Percentiles rank a stretch among this genome's conserved stretches.
Conservation (phyloP, 176 grass and related monocot species). For the Bromus sterilis region DNA sequence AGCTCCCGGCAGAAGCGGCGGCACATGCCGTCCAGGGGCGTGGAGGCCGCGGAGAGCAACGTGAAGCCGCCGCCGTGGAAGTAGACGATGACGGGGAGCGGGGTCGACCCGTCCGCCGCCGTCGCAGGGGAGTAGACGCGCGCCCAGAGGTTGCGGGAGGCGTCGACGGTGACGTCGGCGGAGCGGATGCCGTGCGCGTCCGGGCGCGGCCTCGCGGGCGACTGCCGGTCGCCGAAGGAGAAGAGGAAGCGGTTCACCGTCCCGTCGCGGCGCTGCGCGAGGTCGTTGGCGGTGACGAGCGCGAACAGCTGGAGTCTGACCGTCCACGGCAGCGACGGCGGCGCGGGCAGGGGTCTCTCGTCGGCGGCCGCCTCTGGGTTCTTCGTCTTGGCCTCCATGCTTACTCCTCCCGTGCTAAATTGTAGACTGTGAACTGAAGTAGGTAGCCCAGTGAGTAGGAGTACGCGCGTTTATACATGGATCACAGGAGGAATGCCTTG, state of each 20-base stretch:
- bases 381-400: neutral
- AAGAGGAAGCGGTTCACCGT: conserved; percentile 46
- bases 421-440: neutral
- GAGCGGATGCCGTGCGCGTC: conserved; percentile 32
- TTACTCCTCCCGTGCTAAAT: neutral
- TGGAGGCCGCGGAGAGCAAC: conserved; percentile 31
- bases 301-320: conserved; percentile 18
- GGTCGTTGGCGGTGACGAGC: neutral
- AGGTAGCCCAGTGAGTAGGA: neutral
- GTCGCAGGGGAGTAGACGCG: conserved; percentile 30
- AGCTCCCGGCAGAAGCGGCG: conserved; percentile 36
- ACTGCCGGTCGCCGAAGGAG: conserved; percentile 29
- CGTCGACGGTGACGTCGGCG: conserved; percentile 40
- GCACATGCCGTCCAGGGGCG: conserved; percentile 34
- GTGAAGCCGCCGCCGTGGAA: conserved; percentile 72
- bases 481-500: neutral
- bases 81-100: conserved; percentile 43
- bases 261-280: conserved; percentile 35
- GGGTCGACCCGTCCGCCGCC: neutral
- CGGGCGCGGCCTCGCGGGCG: neutral
- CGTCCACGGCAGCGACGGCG: conserved; percentile 35
- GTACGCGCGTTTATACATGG: neutral
- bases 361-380: neutral
- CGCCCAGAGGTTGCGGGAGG: conserved; percentile 26
- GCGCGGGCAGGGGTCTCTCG: neutral